Evolutionary conservation across 345 rosid genomes (phyloP), one percentile per base, ranked within the genome.

Genomic region (Capsella bursapastoris): DNA sequence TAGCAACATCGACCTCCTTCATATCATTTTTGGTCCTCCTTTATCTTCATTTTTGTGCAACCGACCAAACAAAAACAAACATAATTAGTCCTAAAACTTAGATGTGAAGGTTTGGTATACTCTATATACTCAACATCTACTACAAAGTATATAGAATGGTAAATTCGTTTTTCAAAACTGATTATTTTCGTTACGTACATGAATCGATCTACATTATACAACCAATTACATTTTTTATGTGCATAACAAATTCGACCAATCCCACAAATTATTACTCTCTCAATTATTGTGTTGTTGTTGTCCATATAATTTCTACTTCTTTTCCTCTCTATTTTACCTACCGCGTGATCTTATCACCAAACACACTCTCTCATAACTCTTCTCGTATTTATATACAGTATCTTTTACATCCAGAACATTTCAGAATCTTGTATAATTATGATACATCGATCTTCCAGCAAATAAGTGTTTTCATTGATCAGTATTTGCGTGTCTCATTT

Each of bases 321-420:
- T 29, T 34, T 64, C 57, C 57, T 43, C 37, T 18, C 22, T 18
- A 1, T 18, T 18, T n/a, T n/a, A n/a, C n/a, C n/a, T n/a, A n/a
- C n/a, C 45, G 61, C 53, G 72, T 66, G 35, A 74, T 31, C 10
- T 27, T 15, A 48, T 66, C 66, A 47, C 66, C 44, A 15, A 40
- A 52, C 44, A 40, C 22, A 18, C 22, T 18, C 2, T 7, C 10
- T 29, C 52, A 16, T 66, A 28, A 49, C 45, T 66, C 15, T 29
- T 48, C 28, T 59, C 32, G n/a, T n/a, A n/a, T n/a, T n/a, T n/a
- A n/a, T n/a, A n/a, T n/a, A n/a, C n/a, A 43, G 5, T 65, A 15
- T 15, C 15, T 47, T 47, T 29, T 10, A 56, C 15, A 44, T 74
- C 32, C 35, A 65, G 11, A 34, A 45, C 50, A 27, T 35, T 57